Base-by-base conservation (phyloP, 2,329 filamentous ascomycete genomes). In the Botrytis medusae region DNA sequence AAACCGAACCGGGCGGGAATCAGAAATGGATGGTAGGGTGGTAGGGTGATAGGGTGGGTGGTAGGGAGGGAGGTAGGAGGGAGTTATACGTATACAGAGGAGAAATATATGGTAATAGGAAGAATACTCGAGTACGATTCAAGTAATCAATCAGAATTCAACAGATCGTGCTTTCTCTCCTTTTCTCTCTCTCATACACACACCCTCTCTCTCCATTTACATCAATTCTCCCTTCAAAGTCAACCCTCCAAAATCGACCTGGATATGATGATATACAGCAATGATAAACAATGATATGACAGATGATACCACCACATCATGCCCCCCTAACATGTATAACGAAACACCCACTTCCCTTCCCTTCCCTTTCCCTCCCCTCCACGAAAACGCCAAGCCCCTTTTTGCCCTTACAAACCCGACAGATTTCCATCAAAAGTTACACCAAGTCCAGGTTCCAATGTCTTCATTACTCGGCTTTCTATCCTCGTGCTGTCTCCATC, bases 361-460 rank as follows among this genome's bases (percentile, higher is more conserved):
- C 34, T 37, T 37, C 34, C 34, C 34, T 37, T 37, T 7, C 6
- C 34, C 4, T 37, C 4, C 51, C 67, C 54, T 62, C n/a, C 44
- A 59, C 60, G 60, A 65, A 37, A 72, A 72, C n/a, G 61, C 69
- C 60, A 72, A 72, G 69, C 37, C 61, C 69, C 60, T 46, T 72
- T 59, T n/a, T 67, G 59, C 40, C 70, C 48, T 65, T 32, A 7
- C 51, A 40, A 65, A 65, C 46, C 34, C 61, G 69, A 65, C 5
- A 51, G 20, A 51, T 37, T 20, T 51, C 46, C 34, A 37, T 29
- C 32, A 16, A 65, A 8, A 37, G 64, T 51, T 12, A 20, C 64
- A 40, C 64, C 46, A 20, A 29, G 40, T n/a, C 64, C 29, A 20
- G 32, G 10, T 37, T 65, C 44, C 29, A 18, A 37, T 37, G 44